phyloP scores from a whole-genome alignment of 139 green algal genomes.

The Volvox africanus region DNA sequence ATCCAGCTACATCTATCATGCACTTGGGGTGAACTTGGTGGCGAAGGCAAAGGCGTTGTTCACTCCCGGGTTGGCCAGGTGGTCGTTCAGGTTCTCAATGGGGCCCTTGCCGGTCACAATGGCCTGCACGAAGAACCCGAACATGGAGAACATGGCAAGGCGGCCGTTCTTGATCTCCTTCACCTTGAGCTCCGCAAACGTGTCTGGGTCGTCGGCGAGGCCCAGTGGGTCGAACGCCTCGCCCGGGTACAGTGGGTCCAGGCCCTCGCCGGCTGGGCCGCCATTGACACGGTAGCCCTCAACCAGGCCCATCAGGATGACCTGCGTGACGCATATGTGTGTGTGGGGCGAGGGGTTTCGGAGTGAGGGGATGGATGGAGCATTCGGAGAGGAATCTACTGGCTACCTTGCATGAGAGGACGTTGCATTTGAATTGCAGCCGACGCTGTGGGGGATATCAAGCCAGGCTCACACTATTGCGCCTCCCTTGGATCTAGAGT shows the following conservation, averaged over 20 bases:
- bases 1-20: constrained; percentile 39
- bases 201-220: constrained; percentile 94
- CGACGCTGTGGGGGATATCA: neutral
- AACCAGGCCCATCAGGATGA: constrained; percentile 87
- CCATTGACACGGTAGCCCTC: constrained; percentile 91
- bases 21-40: constrained; percentile 65
- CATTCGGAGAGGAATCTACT: neutral
- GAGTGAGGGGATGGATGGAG: neutral
- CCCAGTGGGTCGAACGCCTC: constrained; percentile 96
- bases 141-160: constrained; percentile 85
- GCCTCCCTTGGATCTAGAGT: neutral
- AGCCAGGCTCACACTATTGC: neutral
- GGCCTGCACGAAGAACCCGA: constrained; percentile 85
- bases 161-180: constrained; percentile 96
- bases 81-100: constrained; percentile 73
- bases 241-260: constrained; percentile 92
- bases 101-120: constrained; percentile 78
- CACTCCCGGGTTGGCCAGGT: constrained; percentile 69
- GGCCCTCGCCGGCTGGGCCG: constrained; percentile 77
- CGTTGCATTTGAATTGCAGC: neutral
- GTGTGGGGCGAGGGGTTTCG: too few relatives aligned
- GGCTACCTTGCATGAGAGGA: neutral
- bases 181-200: constrained; percentile 89
- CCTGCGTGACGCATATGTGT: constrained; percentile 51
- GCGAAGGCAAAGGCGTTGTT: constrained; percentile 74